phyloP scores from a whole-genome alignment of 192 early-diverging fungal genomes.

The Coemansia asiatica region DNA sequence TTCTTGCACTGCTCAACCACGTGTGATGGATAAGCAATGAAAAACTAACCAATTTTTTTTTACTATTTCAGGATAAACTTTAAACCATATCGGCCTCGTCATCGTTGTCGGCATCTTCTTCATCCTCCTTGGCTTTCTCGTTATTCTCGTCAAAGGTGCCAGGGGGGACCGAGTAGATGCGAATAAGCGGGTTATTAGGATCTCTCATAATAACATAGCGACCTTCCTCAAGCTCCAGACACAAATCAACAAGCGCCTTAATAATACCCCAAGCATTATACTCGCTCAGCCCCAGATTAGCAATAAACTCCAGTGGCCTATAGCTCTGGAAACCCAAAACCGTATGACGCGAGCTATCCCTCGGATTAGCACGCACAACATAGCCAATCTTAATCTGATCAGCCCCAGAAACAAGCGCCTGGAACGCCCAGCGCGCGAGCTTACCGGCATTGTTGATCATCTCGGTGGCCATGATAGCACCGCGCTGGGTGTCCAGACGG shows the following conservation, averaged over 20 bases:
- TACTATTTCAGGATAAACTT: too few species aligned
- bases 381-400: conserved; percentile 90
- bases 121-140: conserved; percentile 14
- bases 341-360: conserved; percentile 77
- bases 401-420: conserved; percentile 84
- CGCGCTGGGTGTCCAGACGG: conserved; percentile 91
- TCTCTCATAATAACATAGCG: conserved; percentile 94
- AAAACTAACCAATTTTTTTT: not conserved
- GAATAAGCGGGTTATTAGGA: conserved; percentile 89
- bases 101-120: not conserved
- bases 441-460: conserved; percentile 98
- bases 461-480: conserved; percentile 94
- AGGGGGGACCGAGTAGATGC: conserved; percentile 76
- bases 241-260: conserved; percentile 89
- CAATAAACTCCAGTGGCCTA: conserved; percentile 86
- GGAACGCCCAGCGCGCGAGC: conserved; percentile 93
- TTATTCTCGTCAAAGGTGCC: conserved; percentile 62
- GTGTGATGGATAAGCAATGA: not conserved
- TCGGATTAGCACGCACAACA: conserved; percentile 73
- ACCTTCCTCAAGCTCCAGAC: conserved; percentile 84
- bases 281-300: conserved; percentile 82
- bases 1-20: too few species aligned
- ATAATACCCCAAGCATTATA: conserved; percentile 95
- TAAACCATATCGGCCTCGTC: not conserved
- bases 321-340: conserved; percentile 82